A percentile compares a stretch with the other conserved stretches of the same genome.
Conservation (phyloP, 805 yeast species). For the Suhomyces emberorum region DNA sequence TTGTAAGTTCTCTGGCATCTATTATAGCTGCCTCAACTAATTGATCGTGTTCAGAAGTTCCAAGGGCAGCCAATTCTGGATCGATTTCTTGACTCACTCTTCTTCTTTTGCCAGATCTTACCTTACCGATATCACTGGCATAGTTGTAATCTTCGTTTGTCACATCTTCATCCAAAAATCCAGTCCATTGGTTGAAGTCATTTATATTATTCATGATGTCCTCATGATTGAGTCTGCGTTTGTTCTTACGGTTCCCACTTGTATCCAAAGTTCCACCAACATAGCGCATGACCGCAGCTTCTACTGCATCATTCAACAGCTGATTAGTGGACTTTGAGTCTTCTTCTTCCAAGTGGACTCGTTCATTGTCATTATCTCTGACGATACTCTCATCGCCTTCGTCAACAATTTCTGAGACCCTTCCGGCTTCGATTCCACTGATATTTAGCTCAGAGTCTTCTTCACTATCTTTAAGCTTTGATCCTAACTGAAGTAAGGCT, state of each 20-base stretch:
- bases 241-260: constrained; percentile 9
- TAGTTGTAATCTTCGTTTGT: constrained; percentile 10
- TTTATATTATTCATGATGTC: constrained; percentile 40
- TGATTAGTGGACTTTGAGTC: constrained; percentile 32
- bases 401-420: neutral
- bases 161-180: constrained; percentile 25
- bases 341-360: constrained; percentile 6
- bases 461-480: constrained; percentile 22
- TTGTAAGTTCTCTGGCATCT: constrained; percentile 63
- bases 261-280: constrained; percentile 62
- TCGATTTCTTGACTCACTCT: constrained; percentile 26
- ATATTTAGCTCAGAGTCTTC: constrained; percentile 5
- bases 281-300: constrained; percentile 72
- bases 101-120: constrained; percentile 9
- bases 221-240: constrained; percentile 31
- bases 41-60: constrained; percentile 53
- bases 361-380: neutral
- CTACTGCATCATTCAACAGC: constrained; percentile 54
- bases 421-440: constrained; percentile 3
- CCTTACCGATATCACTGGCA: constrained; percentile 4
- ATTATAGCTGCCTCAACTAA: constrained; percentile 68
- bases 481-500: constrained; percentile 41
- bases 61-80: constrained; percentile 37
- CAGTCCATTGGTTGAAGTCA: constrained; percentile 53
- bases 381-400: neutral